Percentiles rank a stretch among this genome's conserved stretches.
phyloP scores from a whole-genome alignment of 1,284 basidiomycete genomes.

The Sporisorium iseilematis-ciliati region DNA sequence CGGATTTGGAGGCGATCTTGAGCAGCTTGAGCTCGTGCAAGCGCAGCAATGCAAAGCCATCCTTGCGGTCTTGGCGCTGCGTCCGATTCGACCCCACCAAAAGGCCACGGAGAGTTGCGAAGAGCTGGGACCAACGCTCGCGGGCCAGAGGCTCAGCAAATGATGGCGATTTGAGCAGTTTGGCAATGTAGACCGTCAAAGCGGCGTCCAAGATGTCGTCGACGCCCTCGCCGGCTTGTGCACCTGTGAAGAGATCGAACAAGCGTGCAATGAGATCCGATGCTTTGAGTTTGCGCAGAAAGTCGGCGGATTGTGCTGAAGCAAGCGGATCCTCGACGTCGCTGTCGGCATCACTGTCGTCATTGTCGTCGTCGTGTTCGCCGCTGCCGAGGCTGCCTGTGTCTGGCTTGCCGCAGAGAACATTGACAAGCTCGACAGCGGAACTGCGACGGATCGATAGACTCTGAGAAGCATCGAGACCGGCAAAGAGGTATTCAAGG shows the following conservation, averaged over 20 bases:
- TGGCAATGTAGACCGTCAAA: constrained; percentile 39
- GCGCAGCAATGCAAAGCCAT: constrained; percentile 39
- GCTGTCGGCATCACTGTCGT: constrained; percentile 4
- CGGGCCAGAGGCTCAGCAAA: constrained; percentile 34
- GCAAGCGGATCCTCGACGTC: constrained; percentile 31
- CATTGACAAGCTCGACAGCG: constrained; percentile 42
- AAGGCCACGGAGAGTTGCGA: constrained; percentile 18
- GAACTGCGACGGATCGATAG: constrained; percentile 38
- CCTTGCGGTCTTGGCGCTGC: constrained; percentile 22
- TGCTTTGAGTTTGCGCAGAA: constrained; percentile 52
- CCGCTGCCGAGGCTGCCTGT: constrained; percentile 16
- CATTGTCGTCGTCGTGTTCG: constrained; percentile 16
- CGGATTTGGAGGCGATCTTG: constrained; percentile 25
- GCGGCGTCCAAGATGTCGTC: constrained; percentile 49
- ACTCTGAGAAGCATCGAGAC: constrained; percentile 26
- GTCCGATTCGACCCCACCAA: constrained; percentile 13
- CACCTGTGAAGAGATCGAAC: constrained; percentile 34
- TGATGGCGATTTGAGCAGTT: constrained; percentile 24
- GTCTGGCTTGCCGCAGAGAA: constrained; percentile 47
- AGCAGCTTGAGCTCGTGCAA: constrained; percentile 37
- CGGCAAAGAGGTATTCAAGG: constrained; percentile 52
- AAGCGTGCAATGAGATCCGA: constrained; percentile 42
- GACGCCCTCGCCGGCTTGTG: constrained; percentile 42
- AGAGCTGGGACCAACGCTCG: constrained; percentile 31
- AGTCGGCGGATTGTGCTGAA: constrained; percentile 42